phyloP scores from a whole-genome alignment of 2,329 filamentous ascomycete species.

The Sporothrix pseudoabietina region DNA sequence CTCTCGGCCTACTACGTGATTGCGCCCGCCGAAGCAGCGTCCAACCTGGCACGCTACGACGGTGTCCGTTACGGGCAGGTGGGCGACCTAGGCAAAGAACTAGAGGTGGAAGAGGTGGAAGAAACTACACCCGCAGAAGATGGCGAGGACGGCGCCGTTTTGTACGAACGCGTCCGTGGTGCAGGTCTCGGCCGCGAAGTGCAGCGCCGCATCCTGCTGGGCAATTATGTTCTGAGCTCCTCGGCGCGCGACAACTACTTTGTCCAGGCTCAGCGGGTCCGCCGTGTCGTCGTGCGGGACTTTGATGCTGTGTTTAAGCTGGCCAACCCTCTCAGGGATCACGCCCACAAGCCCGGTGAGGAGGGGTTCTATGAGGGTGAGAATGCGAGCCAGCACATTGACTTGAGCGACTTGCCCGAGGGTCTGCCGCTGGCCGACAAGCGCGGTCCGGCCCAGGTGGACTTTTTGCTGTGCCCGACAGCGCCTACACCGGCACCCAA shows the following conservation, averaged over 20 bases:
- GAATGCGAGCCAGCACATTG: constrained; percentile 45
- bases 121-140: constrained; percentile 38
- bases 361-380: constrained; percentile 69
- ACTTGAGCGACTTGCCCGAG: constrained; percentile 63
- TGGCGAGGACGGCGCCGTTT: constrained; percentile 53
- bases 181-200: constrained; percentile 82
- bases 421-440: constrained; percentile 56
- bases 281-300: constrained; percentile 79
- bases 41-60: constrained; percentile 95
- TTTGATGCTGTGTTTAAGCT: constrained; percentile 78
- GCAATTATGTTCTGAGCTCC: constrained; percentile 86
- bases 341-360: neutral
- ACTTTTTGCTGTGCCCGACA: constrained; percentile 86
- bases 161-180: constrained; percentile 77
- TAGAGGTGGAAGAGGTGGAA: constrained; percentile 30
- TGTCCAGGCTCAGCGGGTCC: constrained; percentile 85
- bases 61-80: constrained; percentile 88
- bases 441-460: constrained; percentile 66
- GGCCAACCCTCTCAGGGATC: constrained; percentile 63
- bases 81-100: neutral
- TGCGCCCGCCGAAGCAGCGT: constrained; percentile 91
- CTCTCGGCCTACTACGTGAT: constrained; percentile 94
- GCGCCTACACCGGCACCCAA: constrained; percentile 62
- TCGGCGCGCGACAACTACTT: constrained; percentile 96
- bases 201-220: constrained; percentile 80